Base-by-base conservation (phyloP, 768 basidiomycete genomes). In the Suillus spraguei region DNA sequence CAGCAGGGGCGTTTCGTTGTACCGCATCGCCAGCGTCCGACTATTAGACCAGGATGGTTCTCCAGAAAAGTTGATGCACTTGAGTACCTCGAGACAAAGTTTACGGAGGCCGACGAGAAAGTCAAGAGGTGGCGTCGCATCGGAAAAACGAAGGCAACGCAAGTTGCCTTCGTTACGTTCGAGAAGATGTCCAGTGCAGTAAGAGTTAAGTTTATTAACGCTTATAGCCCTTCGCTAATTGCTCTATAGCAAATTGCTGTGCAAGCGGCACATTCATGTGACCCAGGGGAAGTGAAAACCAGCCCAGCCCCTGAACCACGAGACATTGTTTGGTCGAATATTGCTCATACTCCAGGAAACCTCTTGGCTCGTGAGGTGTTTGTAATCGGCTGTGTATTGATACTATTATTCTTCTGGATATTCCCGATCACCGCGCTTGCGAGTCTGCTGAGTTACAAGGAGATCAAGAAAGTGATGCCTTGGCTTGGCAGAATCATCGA, bases 101-200 rank as follows among this genome's bases (percentile, higher is more conserved):
- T 95, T 78, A 81, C 83, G 64, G 86, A 88, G 60, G 89, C 90
- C 2, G 95, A 99, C 72, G 93, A 95, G 55, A 80, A 84, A 17
- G 94, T 99, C 5, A 88, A 87, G 75, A 87, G 84, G 71, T 82
- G 88, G 70, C 81, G 97, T 52, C 81, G 83, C 67, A 77, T 76
- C 5, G 92, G 91, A 20, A 90, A 85, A 69, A 96, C 94, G 73
- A 88, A 84, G 68, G 83, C 95, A 2, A 94, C 93, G 1, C 87
- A 89, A 52, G 85, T 87, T 36, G 97, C 95, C 0, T 99, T 99
- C 70, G 92, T 99, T 22, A 99, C 97, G 0, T 98, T 99, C 69
- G 94, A 97, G 77, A 94, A 94, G 71, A 93, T 96, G 87, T 91
- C 93, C 1, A 90, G 89, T 68, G 94, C 95, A 32, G 94, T 95